Evolutionary conservation across 441 rosid species (phyloP), one percentile per base, ranked within the genome.

Genomic region (Erysimum cheiri): DNA sequence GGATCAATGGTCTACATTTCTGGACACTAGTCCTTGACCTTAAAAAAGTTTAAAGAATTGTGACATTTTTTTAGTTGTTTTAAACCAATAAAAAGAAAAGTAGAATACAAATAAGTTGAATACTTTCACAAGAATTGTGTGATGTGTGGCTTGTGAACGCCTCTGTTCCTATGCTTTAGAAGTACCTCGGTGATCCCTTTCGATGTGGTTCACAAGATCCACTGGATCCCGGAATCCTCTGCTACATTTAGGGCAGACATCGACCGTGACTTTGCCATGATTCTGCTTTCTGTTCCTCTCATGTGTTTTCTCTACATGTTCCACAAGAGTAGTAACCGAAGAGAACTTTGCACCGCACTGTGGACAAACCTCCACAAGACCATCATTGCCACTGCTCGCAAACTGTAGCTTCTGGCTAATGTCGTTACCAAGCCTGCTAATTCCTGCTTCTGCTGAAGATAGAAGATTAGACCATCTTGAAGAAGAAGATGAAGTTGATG

Each of bases 231-330:
- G 82, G 55, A 93, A 93, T 56, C 91, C 97, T 84, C 48, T 85
- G 72, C 93, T 91, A 70, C 98, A 93, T 83, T 81, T 89, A 41
- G 97, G 98, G 67, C 98, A 93, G 13, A 85, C 97, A 63, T 93
- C 96, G 8, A 89, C 72, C 1, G 90, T 86, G 79, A 80, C 80
- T 73, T 84, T 82, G 39, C 84, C 82, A 4, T 84, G 81, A 54
- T 70, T 78, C 39, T 82, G 90, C 17, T 66, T 82, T 63, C 71
- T 68, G 49, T 75, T 81, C 72, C 72, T 85, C 78, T 91, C 94
- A 5, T 93, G 97, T 58, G 80, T 78, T 78, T 84, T 89, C 82
- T 93, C 89, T 52, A 93, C 97, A 71, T 93, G 98, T 6, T 91
- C 94, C 60, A 93, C 87, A 73, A 93, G 80, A 70, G 74, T 55